These are phyloP conservation scores for Neofusicoccum umdonicola DNA, from an alignment of 2,329 filamentous ascomycete genomes.

Conservation along the genomic window DNA sequence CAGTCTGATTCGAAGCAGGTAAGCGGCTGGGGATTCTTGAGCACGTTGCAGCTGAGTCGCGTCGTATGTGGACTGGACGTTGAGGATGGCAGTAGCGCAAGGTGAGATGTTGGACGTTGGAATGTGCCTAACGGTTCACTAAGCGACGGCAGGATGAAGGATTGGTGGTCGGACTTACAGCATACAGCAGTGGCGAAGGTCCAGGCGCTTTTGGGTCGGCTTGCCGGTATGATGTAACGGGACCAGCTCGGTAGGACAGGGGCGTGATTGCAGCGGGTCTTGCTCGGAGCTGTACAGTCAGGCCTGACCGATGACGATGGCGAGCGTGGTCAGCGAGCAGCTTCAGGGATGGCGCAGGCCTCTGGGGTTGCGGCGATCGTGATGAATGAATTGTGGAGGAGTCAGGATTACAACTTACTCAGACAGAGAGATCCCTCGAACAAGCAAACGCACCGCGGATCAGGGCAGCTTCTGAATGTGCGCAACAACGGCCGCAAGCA, in stretches of 20 bases:
- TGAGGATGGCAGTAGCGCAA: neutral
- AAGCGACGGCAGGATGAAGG: neutral
- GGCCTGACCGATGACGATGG: neutral
- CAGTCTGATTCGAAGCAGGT: too few relatives aligned
- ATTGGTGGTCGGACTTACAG: neutral
- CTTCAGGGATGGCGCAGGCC: neutral
- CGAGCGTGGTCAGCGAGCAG: neutral
- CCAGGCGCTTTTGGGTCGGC: neutral
- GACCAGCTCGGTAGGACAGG: neutral
- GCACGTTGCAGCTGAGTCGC: neutral
- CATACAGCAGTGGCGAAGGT: neutral
- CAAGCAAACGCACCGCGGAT: neutral
- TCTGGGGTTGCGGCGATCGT: neutral
- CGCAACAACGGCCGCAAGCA: neutral
- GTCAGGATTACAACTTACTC: neutral
- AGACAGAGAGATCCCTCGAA: neutral
- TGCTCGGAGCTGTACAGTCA: neutral
- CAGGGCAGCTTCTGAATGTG: neutral
- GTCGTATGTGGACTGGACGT: neutral
- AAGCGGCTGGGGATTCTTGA: neutral
- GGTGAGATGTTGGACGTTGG: neutral
- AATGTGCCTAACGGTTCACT: neutral
- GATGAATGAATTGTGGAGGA: conserved; percentile 11
- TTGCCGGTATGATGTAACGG: neutral
- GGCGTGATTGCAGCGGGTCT: neutral